phyloP scores from a whole-genome alignment of 2,329 filamentous ascomycete species.

The Pyrenophora tritici-repentis region DNA sequence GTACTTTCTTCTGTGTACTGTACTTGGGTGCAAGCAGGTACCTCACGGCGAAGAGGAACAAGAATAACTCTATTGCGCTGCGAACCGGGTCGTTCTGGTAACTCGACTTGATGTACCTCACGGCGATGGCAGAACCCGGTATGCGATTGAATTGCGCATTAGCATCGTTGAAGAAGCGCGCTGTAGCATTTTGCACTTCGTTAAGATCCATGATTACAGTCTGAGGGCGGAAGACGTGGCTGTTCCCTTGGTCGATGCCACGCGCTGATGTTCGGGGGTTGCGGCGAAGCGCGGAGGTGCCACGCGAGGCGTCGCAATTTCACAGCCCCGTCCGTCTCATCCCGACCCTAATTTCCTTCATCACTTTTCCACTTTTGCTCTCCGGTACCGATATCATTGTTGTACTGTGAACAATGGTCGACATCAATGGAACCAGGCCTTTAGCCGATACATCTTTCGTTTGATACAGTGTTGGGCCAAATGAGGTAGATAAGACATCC shows the following conservation, averaged over 20 bases:
- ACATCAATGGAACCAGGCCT: too few species aligned
- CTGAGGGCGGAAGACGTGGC: not conserved
- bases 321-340: constrained; percentile 13
- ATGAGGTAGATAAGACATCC: constrained; percentile 20
- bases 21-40: constrained; percentile 93
- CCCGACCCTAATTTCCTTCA: not conserved
- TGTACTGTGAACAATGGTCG: too few species aligned
- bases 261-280: constrained; percentile 21
- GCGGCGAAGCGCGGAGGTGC: constrained; percentile 32
- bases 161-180: constrained; percentile 60
- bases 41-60: constrained; percentile 93
- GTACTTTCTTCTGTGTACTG: constrained; percentile 86
- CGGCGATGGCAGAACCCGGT: constrained; percentile 89
- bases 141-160: constrained; percentile 80
- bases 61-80: constrained; percentile 87
- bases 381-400: too few species aligned
- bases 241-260: not conserved
- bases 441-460: too few species aligned
- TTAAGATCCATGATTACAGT: constrained; percentile 58
- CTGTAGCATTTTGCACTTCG: constrained; percentile 59
- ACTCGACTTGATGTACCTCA: constrained; percentile 94
- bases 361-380: not conserved
- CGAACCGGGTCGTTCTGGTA: constrained; percentile 97
- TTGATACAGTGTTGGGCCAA: not conserved
- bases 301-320: constrained; percentile 9